Base-by-base conservation (phyloP, 177 flowering plant genomes). In the Vitis hybrid region DNA sequence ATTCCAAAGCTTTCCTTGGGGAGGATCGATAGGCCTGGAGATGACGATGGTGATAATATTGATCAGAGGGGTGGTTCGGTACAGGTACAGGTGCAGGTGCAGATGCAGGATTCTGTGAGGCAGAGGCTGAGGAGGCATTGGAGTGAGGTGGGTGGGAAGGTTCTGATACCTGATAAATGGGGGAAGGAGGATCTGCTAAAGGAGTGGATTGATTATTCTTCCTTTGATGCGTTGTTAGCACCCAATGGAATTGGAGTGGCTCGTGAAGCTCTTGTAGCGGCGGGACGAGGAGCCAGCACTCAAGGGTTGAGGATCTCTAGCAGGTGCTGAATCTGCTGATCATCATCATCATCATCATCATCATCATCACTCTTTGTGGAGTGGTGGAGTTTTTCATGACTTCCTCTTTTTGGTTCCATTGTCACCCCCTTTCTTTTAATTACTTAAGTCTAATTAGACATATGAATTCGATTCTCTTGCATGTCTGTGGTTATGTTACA, bases 91-190 rank as follows among this genome's bases (percentile, higher is more conserved):
- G 45, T 33, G 45, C 45, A 33, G 45, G 45, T 39, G 45, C 45
- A 39, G 45, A 39, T 39, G 45, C 45, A 39, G 45, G 45, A 39
- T 0, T 39, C 45, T 7, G 8, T 5, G 45, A 39, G 83, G 8
- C 85, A 87, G 79, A 83, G 75, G 72, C 66, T 82, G 60, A 82
- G 75, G 81, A 84, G 79, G 70, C 90, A 84, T 51, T 33, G 83
- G 33, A 72, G 26, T 6, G 86, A 87, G 60, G 82, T 86, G 21
- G 85, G 83, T 1, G 91, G 87, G 2, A 64, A 70, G 14, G 83
- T 86, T 13, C 62, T 70, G 83, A 75, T 90, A 53, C 94, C 91
- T 2, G 94, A 90, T 2, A 74, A 50, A 57, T 90, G 91, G 94
- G 89, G 88, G 1, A 82, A 90, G 39, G 94, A 88, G 76, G 82